Base-by-base conservation (phyloP, 345 rosid genomes). In the Kandelia obovata region DNA sequence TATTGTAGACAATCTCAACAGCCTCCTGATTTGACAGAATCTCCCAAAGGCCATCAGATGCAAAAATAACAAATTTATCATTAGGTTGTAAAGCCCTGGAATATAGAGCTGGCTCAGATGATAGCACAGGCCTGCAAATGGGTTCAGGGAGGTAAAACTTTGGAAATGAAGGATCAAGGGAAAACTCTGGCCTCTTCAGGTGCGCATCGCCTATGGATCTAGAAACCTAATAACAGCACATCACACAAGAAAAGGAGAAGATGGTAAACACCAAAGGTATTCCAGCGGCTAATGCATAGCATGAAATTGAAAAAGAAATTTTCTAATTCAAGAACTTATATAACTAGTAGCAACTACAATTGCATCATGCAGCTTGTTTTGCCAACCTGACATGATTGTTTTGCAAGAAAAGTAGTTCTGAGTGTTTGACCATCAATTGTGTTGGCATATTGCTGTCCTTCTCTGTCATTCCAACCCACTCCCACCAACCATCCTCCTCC, bases 31-130 rank as follows among this genome's bases (percentile, higher is more conserved):
- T 95, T 16, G 85, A 74, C 74, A 95, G 67, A 53, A 86, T 88
- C 56, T 89, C 99, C 97, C 97, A 95, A 6, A 95, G 89, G 21
- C 99, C 99, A 79, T 95, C 97, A 15, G 99, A 95, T 35, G 99
- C 99, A 63, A 95, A 92, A 72, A 95, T 90, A 64, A 92, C 77
- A 77, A 95, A 92, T 66, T 82, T 89, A 56, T 95, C 97, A n/a
- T 63, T 84, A 43, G 92, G 83, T 71, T 68, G 86, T 57, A 95
- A 70, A 21, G 66, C 84, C 81, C 99, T 87, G 10, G 87, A 67
- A 74, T 57, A 77, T 58, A 89, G 58, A 7, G 88, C 81, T 43
- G 97, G 99, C 62, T 87, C 93, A 58, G 99, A 90, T 67, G 92
- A 77, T 64, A 95, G 80, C 62, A 88, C 99, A 0, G 99, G 96